Conservation (phyloP, 345 rosid genomes). For the Boechera stricta region DNA sequence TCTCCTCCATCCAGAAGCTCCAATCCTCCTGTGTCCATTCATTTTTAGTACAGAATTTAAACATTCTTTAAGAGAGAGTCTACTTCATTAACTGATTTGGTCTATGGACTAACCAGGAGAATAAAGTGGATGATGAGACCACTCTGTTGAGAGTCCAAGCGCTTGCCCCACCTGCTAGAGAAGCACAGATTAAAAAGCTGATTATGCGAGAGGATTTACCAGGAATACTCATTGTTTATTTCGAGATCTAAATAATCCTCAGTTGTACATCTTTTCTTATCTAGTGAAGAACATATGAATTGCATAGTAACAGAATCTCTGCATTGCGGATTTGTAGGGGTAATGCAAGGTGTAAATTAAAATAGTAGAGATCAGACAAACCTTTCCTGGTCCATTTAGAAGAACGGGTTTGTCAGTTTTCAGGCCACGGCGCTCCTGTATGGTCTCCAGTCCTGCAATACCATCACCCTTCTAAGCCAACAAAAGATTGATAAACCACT, state of each 20-base stretch:
- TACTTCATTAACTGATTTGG: slow-evolving; percentile 9
- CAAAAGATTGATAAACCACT: not conserved
- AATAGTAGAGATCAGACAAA: slow-evolving; percentile 12
- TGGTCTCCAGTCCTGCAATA: slow-evolving; percentile 78
- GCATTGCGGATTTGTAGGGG: not conserved
- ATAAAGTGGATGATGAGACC: slow-evolving; percentile 88
- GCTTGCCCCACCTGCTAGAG: slow-evolving; percentile 85
- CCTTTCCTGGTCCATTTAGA: slow-evolving; percentile 96
- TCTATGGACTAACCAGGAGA: slow-evolving; percentile 64
- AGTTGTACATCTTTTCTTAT: not conserved
- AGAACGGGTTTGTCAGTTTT: slow-evolving; percentile 78
- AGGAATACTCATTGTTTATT: not conserved
- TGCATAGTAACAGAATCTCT: not conserved
- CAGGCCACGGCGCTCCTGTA: slow-evolving; percentile 84
- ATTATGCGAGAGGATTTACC: not conserved
- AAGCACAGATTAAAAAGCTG: not conserved
- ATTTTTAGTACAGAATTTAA: not conserved
- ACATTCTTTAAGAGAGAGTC: not conserved
- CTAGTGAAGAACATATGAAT: not conserved
- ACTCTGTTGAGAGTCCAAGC: slow-evolving; percentile 80
- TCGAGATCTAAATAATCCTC: not conserved
- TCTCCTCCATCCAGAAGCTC: slow-evolving; percentile 84
- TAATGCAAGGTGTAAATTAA: no score
- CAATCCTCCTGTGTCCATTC: slow-evolving; percentile 67
- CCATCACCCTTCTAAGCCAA: slow-evolving; percentile 17